Evolutionary conservation across 2,329 filamentous ascomycete genomes (phyloP).

Genomic region (Taxawa tesnikishii): DNA sequence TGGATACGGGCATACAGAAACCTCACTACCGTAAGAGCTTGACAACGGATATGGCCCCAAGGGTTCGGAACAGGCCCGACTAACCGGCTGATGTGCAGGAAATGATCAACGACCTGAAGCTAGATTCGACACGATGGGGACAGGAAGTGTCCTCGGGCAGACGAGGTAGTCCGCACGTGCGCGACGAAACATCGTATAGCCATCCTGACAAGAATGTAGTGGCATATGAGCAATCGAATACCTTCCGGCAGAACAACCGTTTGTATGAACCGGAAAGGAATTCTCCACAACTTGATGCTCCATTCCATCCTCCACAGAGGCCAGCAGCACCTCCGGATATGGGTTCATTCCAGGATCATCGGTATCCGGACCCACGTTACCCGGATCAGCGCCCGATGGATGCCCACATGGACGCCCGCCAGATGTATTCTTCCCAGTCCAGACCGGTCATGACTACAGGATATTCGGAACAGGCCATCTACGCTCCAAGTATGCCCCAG

Average conservation of each 20-base stretch:
- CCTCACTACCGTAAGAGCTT: constrained; percentile 35
- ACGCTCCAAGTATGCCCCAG: neutral
- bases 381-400: constrained; percentile 3
- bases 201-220: constrained; percentile 32
- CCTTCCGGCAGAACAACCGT: constrained; percentile 29
- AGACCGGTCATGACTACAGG: constrained; percentile 2
- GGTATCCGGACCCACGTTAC: constrained; percentile 1
- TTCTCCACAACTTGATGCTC: constrained; percentile 18
- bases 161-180: constrained; percentile 34
- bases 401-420: constrained; percentile 3
- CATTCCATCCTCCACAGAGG: constrained; percentile 8
- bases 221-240: constrained; percentile 29
- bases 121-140: constrained; percentile 34
- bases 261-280: constrained; percentile 2
- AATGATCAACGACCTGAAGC: constrained; percentile 37
- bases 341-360: neutral
- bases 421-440: constrained; percentile 3
- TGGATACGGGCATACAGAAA: constrained; percentile 40
- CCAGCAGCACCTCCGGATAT: constrained; percentile 6
- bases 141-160: constrained; percentile 22
- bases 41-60: neutral
- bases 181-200: constrained; percentile 19
- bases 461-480: constrained; percentile 1
- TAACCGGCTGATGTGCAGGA: constrained; percentile 20
- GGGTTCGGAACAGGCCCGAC: neutral